A percentile compares a stretch with the other conserved stretches of the same genome.
Conservation (phyloP, 2,329 filamentous ascomycete species). For the Arthrobotrys pseudoclavata region DNA sequence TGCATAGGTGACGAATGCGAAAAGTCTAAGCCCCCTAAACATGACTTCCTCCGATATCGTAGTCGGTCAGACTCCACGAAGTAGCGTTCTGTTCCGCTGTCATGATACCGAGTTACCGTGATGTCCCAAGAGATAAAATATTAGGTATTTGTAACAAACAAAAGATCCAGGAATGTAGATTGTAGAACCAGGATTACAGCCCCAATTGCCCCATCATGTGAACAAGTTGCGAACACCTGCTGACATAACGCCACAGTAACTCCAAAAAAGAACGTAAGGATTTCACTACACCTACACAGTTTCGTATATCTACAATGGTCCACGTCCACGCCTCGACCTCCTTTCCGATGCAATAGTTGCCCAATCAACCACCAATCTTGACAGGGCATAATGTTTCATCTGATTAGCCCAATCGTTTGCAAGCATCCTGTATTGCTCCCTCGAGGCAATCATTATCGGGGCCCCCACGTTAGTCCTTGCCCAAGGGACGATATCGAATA, state of each 20-base stretch:
- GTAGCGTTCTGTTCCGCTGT: no score
- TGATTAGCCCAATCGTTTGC: constrained; percentile 30
- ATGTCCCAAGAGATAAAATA: no score
- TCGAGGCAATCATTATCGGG: neutral
- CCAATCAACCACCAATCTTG: constrained; percentile 30
- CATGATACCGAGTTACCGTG: no score
- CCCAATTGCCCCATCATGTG: no score
- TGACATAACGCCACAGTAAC: neutral
- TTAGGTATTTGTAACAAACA: no score
- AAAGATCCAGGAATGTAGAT: no score
- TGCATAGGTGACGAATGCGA: neutral
- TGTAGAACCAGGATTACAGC: no score
- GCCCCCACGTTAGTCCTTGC: neutral
- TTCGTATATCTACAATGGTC: constrained; percentile 1
- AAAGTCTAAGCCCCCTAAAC: neutral
- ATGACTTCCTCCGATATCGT: neutral
- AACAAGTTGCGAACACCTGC: no score
- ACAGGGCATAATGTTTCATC: constrained; percentile 33
- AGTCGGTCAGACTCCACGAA: no score
- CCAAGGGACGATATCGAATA: constrained; percentile 19
- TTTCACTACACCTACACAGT: neutral
- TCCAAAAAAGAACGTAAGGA: no score
- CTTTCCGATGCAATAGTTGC: constrained; percentile 5
- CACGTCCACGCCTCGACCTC: neutral
- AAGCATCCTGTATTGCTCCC: constrained; percentile 21